Percentiles rank a stretch among this genome's conserved stretches.
phyloP scores from a whole-genome alignment of 1,284 basidiomycete species.

The Hemileia vastatrix region DNA sequence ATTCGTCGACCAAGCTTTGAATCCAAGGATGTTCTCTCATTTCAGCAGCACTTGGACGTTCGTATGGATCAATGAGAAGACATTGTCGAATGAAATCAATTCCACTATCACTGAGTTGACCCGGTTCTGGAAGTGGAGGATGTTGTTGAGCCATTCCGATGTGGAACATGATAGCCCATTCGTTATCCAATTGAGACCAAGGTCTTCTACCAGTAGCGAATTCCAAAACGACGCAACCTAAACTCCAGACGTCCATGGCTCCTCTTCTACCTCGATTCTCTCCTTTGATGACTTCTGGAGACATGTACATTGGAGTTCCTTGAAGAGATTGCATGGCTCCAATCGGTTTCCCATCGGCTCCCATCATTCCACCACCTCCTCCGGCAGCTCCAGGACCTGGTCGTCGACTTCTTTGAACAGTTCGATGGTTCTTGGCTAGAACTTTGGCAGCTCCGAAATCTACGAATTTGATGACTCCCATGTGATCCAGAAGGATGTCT shows the following conservation, averaged over 20 bases:
- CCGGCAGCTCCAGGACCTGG: neutral
- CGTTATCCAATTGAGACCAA: conserved; percentile 97
- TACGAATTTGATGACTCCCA: conserved; percentile 93
- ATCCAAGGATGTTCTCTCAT: conserved; percentile 91
- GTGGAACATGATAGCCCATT: conserved; percentile 99
- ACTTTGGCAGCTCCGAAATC: conserved; percentile 98
- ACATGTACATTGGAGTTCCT: conserved; percentile 99
- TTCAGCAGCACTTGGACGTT: conserved; percentile 73
- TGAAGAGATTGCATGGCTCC: conserved; percentile 70
- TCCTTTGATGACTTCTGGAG: conserved; percentile 91
- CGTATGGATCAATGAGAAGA: conserved; percentile 73
- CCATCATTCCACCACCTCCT: neutral
- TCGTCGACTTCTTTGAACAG: no score
- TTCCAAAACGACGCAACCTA: conserved; percentile 92
- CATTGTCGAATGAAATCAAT: conserved; percentile 91
- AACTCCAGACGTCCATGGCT: conserved; percentile 94
- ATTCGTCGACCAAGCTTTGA: no score
- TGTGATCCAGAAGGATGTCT: conserved; percentile 92
- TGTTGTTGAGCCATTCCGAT: conserved; percentile 95
- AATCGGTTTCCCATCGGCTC: no score
- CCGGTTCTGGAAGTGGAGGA: conserved; percentile 81
- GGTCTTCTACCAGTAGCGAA: conserved; percentile 92
- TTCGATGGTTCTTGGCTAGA: conserved; percentile 82
- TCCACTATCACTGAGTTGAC: conserved; percentile 76
- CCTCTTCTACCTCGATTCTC: conserved; percentile 60